phyloP scores from a whole-genome alignment of 352 stramenopile species.

The Globisporangium canariense region DNA sequence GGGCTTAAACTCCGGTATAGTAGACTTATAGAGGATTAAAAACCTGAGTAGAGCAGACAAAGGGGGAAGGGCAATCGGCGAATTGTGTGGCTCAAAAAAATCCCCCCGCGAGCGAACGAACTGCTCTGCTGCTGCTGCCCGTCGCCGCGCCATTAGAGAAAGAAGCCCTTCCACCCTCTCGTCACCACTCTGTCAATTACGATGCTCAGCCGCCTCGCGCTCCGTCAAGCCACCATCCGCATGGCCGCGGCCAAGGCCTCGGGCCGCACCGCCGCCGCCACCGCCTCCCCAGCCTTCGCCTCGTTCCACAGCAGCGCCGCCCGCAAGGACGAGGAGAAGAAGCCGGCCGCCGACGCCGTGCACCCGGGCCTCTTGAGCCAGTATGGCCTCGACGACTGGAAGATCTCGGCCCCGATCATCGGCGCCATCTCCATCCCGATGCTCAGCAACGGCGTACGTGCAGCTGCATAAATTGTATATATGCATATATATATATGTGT shows the following conservation, averaged over 20 bases:
- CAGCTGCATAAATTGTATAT: background rate
- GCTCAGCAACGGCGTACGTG: constrained; percentile 78
- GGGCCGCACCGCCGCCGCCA: constrained; percentile 6
- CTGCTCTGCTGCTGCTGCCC: background rate
- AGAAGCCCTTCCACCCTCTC: constrained; percentile 11
- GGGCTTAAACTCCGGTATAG: no score
- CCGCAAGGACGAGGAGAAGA: constrained; percentile 50
- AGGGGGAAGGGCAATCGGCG: background rate
- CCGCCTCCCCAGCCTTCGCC: constrained; percentile 17
- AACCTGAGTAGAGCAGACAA: no score
- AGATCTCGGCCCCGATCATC: constrained; percentile 76
- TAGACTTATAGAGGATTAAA: no score
- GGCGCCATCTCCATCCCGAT: constrained; percentile 67
- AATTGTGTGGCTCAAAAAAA: constrained; percentile 16
- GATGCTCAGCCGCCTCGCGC: constrained; percentile 76
- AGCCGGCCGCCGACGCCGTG: constrained; percentile 30
- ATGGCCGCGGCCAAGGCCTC: constrained; percentile 36
- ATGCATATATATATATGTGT: background rate
- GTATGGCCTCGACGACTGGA: constrained; percentile 79
- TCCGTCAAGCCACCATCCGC: constrained; percentile 60
- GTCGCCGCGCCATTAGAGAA: constrained; percentile 14
- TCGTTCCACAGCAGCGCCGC: constrained; percentile 57
- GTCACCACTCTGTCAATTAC: background rate
- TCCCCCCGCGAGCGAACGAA: constrained; percentile 4
- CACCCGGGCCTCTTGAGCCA: constrained; percentile 58